A percentile compares a stretch with the other conserved stretches of the same genome.
These are phyloP conservation scores for Fusarium liriodendri DNA, from an alignment of 2,329 filamentous ascomycete species.

Conservation along the genomic window DNA sequence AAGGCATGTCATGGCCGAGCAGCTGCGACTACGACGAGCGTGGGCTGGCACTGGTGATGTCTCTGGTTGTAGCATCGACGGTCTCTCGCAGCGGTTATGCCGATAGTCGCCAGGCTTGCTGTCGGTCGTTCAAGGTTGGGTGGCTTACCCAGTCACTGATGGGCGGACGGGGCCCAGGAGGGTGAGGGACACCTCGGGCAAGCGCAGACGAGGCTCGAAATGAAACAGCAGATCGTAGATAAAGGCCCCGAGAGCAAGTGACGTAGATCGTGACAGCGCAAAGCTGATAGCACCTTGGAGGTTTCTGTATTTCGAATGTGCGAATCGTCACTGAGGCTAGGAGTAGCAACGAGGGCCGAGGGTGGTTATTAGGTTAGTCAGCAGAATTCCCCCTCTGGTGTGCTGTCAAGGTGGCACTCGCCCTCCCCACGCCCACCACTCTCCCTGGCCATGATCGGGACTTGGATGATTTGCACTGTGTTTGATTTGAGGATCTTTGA, in stretches of 20 bases:
- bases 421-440: conserved; percentile 1
- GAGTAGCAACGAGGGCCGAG: conserved; percentile 43
- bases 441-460: not conserved
- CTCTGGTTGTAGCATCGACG: conserved; percentile 8
- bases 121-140: conserved; percentile 29
- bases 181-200: conserved; percentile 32
- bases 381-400: not conserved
- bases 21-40: conserved; percentile 31
- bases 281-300: conserved; percentile 18
- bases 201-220: conserved; percentile 10
- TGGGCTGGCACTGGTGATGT: conserved; percentile 10
- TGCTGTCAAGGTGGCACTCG: conserved; percentile 5
- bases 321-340: conserved; percentile 22
- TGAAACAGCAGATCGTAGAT: conserved; percentile 7
- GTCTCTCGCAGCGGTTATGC: conserved; percentile 20
- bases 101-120: conserved; percentile 27
- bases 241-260: conserved; percentile 1
- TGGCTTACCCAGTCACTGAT: conserved; percentile 43
- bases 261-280: conserved; percentile 4
- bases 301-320: conserved; percentile 29
- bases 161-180: conserved; percentile 32
- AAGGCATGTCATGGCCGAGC: conserved; percentile 24
- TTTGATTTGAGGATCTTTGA: no score
- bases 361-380: conserved; percentile 26
- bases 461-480: not conserved